These are phyloP conservation scores for Rhipidocladum racemiflorum DNA, from an alignment of 176 grass and related monocot species.

Conservation along the genomic window DNA sequence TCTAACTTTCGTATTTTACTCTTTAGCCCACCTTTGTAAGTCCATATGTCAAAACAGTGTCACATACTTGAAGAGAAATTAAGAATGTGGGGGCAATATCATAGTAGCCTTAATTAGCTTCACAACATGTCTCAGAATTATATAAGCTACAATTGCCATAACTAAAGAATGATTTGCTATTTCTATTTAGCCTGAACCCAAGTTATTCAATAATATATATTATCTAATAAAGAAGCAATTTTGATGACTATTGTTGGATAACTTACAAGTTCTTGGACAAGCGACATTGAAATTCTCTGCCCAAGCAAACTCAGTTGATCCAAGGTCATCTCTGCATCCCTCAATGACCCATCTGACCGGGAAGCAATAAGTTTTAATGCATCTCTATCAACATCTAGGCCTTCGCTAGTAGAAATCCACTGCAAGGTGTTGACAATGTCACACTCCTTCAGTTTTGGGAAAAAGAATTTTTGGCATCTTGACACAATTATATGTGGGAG, in stretches of 20 bases:
- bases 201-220: neutral
- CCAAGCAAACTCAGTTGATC: slow-evolving; percentile 93
- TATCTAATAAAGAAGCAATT: slow-evolving; percentile 14
- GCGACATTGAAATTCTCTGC: slow-evolving; percentile 75
- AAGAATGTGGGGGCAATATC: neutral
- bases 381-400: slow-evolving; percentile 80
- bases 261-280: slow-evolving; percentile 99
- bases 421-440: slow-evolving; percentile 78
- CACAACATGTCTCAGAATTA: neutral
- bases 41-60: neutral
- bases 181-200: neutral
- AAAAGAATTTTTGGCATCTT: slow-evolving; percentile 92
- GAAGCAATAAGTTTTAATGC: slow-evolving; percentile 92
- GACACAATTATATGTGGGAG: slow-evolving; percentile 89
- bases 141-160: slow-evolving; percentile 4
- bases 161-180: neutral
- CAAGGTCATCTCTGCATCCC: slow-evolving; percentile 94
- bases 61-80: neutral
- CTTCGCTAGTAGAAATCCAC: slow-evolving; percentile 92
- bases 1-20: neutral
- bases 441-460: slow-evolving; percentile 79
- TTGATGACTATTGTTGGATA: neutral
- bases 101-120: neutral
- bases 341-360: slow-evolving; percentile 84
- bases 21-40: neutral